Evolutionary conservation across 225 moss, liverwort and hornwort genomes (phyloP).

Genomic region (Physcomitrellopsis africana): DNA sequence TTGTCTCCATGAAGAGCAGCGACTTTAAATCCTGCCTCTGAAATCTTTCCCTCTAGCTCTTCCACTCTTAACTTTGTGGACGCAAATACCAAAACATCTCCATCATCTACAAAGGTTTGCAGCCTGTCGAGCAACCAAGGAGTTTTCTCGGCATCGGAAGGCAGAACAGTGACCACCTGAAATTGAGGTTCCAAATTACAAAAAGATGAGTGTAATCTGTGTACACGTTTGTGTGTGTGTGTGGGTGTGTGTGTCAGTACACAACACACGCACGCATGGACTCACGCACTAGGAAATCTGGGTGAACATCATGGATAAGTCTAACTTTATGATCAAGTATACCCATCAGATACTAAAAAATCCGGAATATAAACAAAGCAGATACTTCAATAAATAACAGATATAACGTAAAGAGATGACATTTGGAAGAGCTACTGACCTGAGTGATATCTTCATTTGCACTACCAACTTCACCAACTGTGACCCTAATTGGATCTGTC

Average conservation of each 20-base stretch:
- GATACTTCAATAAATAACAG: constrained; percentile 1
- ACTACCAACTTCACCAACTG: constrained; percentile 66
- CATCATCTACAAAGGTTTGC: constrained; percentile 86
- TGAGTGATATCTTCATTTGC: constrained; percentile 99
- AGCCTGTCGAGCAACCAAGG: constrained; percentile 84
- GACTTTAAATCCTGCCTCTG: constrained; percentile 75
- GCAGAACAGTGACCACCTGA: constrained; percentile 72
- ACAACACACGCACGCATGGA: no score
- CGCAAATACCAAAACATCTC: constrained; percentile 87
- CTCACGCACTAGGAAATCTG: constrained; percentile 14
- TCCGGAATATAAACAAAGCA: constrained; percentile 12
- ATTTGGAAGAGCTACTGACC: constrained; percentile 38
- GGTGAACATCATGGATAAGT: background rate
- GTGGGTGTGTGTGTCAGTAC: no score
- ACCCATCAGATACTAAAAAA: constrained; percentile 7
- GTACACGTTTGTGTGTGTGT: constrained; percentile 8
- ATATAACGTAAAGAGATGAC: background rate
- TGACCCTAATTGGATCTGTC: constrained; percentile 58
- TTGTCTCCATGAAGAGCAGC: constrained; percentile 98
- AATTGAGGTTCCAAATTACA: constrained; percentile 22
- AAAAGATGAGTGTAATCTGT: constrained; percentile 23
- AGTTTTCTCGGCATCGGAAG: constrained; percentile 77
- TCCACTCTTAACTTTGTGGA: constrained; percentile 95
- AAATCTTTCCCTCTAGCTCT: constrained; percentile 82
- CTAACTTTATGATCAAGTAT: background rate